Percentiles rank a stretch among this genome's conserved stretches.
Conservation (phyloP, 129 eudicot genomes). For the Heracleum sosnowskyi region DNA sequence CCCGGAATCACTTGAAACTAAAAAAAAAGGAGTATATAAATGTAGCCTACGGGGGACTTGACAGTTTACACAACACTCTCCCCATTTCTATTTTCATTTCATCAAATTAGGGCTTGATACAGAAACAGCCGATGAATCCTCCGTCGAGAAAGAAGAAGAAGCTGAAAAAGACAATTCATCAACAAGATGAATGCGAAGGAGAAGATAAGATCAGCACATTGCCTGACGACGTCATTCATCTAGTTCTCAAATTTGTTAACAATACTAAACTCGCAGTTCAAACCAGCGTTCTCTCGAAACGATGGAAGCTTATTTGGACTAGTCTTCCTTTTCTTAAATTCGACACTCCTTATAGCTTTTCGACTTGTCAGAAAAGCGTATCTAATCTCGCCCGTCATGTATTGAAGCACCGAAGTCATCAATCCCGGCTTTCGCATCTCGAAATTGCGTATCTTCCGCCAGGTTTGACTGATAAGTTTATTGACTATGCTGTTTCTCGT, state of each 20-base stretch:
- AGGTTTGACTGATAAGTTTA: background rate
- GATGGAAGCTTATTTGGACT: background rate
- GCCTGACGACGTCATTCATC: background rate
- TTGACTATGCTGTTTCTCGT: background rate
- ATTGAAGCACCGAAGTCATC: background rate
- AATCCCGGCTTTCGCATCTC: background rate
- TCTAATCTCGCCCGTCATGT: background rate
- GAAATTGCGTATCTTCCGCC: background rate
- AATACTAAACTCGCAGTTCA: background rate
- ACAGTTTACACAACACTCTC: no score
- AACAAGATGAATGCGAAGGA: background rate
- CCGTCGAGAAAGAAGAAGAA: background rate
- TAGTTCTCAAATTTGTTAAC: background rate
- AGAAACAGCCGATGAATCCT: no score
- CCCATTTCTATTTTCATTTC: no score
- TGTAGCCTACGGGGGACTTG: no score
- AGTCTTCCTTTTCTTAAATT: no score
- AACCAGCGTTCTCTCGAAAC: background rate
- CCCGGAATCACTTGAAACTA: no score
- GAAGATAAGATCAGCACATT: background rate
- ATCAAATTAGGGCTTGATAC: background rate
- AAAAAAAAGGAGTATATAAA: no score
- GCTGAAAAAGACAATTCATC: background rate
- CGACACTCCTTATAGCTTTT: background rate
- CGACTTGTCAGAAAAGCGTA: no score